phyloP scores from a whole-genome alignment of 208 protist species.

The Entamoeba moshkovskii region DNA sequence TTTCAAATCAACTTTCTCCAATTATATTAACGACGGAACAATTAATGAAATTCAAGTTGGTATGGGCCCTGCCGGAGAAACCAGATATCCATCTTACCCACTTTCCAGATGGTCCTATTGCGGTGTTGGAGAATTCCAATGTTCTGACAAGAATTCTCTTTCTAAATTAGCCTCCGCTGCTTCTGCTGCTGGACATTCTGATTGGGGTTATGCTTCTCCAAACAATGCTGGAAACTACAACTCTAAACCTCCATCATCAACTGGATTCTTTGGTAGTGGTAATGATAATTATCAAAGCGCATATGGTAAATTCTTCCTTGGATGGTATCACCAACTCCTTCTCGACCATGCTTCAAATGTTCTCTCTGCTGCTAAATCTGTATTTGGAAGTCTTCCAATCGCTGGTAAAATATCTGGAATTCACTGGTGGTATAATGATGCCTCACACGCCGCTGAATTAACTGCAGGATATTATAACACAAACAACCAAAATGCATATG shows the following conservation, averaged over 20 bases:
- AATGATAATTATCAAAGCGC: not conserved
- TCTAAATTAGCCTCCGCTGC: slow-evolving; percentile 29
- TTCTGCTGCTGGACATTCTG: slow-evolving; percentile 27
- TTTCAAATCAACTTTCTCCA: slow-evolving; percentile 24
- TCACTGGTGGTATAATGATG: slow-evolving; percentile 47
- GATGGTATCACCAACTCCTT: slow-evolving; percentile 35
- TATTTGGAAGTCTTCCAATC: slow-evolving; percentile 26
- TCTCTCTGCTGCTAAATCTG: slow-evolving; percentile 18
- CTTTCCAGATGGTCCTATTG: slow-evolving; percentile 34
- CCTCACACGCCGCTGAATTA: slow-evolving; percentile 47
- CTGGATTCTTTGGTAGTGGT: slow-evolving; percentile 12
- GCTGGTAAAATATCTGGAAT: slow-evolving; percentile 49
- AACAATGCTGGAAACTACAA: slow-evolving; percentile 23
- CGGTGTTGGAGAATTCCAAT: slow-evolving; percentile 51
- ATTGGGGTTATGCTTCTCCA: slow-evolving; percentile 11
- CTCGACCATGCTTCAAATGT: slow-evolving; percentile 35
- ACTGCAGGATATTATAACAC: slow-evolving; percentile 53
- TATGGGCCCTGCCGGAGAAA: slow-evolving; percentile 46
- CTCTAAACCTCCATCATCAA: not conserved
- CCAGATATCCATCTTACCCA: slow-evolving; percentile 52
- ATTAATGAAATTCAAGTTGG: slow-evolving; percentile 45
- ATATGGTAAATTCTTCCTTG: slow-evolving; percentile 49
- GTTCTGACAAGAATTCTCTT: slow-evolving; percentile 43
- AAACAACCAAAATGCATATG: slow-evolving; percentile 28
- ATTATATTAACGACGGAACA: not conserved